Conservation (phyloP, 2,329 filamentous ascomycete species). For the Eutypella sp. region DNA sequence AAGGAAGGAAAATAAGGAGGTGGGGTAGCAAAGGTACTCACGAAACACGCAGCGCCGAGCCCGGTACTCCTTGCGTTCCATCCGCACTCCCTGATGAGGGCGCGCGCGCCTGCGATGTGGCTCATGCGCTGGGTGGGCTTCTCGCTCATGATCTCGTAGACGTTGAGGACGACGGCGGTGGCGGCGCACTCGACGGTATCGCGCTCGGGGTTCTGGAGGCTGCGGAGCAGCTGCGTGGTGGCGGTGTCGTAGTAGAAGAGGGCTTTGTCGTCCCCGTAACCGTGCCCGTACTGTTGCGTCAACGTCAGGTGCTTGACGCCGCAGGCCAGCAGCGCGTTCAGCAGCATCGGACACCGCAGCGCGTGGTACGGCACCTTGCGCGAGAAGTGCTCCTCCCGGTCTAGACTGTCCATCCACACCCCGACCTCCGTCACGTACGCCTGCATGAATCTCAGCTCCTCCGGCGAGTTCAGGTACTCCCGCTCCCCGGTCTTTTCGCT, state of each 20-base stretch:
- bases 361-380: constrained; percentile 78
- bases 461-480: constrained; percentile 65
- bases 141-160: constrained; percentile 91
- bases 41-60: constrained; percentile 82
- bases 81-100: constrained; percentile 81
- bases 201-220: constrained; percentile 77
- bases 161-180: constrained; percentile 81
- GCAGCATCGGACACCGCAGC: constrained; percentile 77
- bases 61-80: constrained; percentile 79
- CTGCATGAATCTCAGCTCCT: constrained; percentile 86
- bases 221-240: constrained; percentile 69
- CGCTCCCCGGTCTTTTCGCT: constrained; percentile 38
- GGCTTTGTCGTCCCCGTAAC: constrained; percentile 74
- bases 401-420: constrained; percentile 91
- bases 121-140: constrained; percentile 76
- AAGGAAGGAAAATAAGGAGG: too few species aligned
- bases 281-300: constrained; percentile 60
- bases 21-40: too few species aligned
- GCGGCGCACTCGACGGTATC: constrained; percentile 81
- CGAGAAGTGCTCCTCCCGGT: constrained; percentile 81
- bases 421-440: constrained; percentile 88
- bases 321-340: constrained; percentile 85
- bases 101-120: constrained; percentile 79
- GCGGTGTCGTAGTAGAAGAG: constrained; percentile 81
- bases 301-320: constrained; percentile 77